Evolutionary conservation across 1,284 basidiomycete genomes (phyloP), one percentile per base, ranked within the genome.

Genomic region (Hypsizygus ulmarius): DNA sequence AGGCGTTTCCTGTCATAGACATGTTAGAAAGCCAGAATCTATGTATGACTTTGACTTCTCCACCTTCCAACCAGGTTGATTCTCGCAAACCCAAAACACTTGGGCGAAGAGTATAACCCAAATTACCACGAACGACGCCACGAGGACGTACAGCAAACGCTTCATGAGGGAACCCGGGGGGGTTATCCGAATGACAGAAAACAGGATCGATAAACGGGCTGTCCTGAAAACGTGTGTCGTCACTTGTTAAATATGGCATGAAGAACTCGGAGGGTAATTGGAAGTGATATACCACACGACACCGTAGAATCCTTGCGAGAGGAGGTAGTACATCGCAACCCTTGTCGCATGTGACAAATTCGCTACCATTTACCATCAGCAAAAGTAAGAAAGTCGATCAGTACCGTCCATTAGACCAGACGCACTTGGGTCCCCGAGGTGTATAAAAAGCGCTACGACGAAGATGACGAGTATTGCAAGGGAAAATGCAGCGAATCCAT

Each of bases 1-100:
- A 18, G 35, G 52, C 3, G 38, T 15, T 19, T 54, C 43, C 51
- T 52, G 14, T 9, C 18, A 27, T n/a, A 14, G 10, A 43, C 14
- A 33, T 33, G 18, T 1, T 39, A 16, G 11, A 33, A 10, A n/a
- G 10, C 18, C 35, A 14, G 18, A 16, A 25, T 3, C 7, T 5
- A 37, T 12, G 10, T 12, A 2, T 15, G 30, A n/a, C 2, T 34
- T 11, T 30, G 6, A n/a, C 46, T 15, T 34, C n/a, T n/a, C n/a
- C n/a, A 53, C 52, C 47, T 54, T 54, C 53, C 53, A 54, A 5
- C 19, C 32, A 1, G 43, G 43, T 37, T 51, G 28, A 11, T 28
- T 19, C 45, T 62, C 61, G 35, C 62, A 64, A n/a, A 56, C 50
- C 61, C 61, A 62, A 15, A 55, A 58, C n/a, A 60, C 43, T 35